Percentiles rank a stretch among this genome's conserved stretches.
Evolutionary conservation across 192 early-diverging fungal genomes (phyloP).

Genomic region (Gonapodya sp.): DNA sequence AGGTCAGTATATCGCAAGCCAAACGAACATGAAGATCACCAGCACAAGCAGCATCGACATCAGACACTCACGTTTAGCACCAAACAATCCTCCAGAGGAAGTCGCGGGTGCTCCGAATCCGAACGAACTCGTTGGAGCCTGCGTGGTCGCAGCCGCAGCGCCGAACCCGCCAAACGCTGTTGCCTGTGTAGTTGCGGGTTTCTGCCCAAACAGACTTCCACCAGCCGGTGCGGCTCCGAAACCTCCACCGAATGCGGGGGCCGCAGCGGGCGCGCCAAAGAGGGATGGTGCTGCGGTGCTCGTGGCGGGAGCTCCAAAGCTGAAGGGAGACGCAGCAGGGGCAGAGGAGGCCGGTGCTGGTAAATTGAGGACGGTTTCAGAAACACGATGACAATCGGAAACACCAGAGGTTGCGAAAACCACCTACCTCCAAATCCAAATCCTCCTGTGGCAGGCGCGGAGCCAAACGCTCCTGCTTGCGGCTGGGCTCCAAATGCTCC

Average conservation of each 20-base stretch:
- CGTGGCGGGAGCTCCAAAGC: neutral
- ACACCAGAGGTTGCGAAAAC: neutral
- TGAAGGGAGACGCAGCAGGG: neutral
- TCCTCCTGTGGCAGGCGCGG: conserved; percentile 10
- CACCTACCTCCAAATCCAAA: conserved; percentile 8
- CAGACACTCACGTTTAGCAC: neutral
- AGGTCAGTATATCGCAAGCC: too few species aligned
- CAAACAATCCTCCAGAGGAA: neutral
- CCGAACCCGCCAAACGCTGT: neutral
- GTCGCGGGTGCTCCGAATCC: neutral
- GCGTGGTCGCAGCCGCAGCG: neutral
- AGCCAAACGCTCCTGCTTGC: conserved; percentile 24
- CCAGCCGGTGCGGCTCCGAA: neutral
- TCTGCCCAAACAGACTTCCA: neutral
- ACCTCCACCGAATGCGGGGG: conserved; percentile 6
- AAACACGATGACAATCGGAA: neutral
- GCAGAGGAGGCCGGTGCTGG: neutral
- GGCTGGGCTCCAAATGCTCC: neutral
- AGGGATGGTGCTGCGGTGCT: neutral
- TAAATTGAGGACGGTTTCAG: neutral
- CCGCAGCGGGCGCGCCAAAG: neutral
- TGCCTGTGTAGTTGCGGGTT: neutral
- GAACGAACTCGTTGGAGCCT: neutral
- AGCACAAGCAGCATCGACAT: neutral
- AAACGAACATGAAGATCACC: neutral